A percentile compares a stretch with the other conserved stretches of the same genome.
Conservation (phyloP, 2,329 filamentous ascomycete species). For the Nigrograna mackinnonii region DNA sequence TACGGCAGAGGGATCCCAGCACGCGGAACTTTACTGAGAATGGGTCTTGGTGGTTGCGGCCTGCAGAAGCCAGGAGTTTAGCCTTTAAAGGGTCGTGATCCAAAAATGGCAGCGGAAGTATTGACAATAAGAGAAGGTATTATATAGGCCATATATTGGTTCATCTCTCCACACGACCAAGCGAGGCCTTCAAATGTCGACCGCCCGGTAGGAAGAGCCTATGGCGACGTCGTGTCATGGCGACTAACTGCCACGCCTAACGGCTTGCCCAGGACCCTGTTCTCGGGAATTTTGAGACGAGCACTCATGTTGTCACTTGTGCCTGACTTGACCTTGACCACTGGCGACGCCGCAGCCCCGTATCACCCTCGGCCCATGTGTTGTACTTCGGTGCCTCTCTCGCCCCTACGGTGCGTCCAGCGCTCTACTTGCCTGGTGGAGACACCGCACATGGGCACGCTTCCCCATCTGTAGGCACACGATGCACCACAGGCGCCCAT, state of each 20-base stretch:
- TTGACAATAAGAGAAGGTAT: conserved; percentile 39
- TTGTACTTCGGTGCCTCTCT: too few relatives aligned
- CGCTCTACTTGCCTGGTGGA: too few relatives aligned
- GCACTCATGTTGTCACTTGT: conserved; percentile 6
- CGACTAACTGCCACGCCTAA: conserved; percentile 9
- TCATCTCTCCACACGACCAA: conserved; percentile 34
- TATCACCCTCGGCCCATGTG: not conserved
- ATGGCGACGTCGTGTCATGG: conserved; percentile 14
- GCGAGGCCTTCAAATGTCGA: conserved; percentile 20
- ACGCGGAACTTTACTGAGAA: conserved; percentile 30
- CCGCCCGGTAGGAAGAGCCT: conserved; percentile 14
- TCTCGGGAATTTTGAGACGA: conserved; percentile 17
- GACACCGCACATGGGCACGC: too few relatives aligned
- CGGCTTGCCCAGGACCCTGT: conserved; percentile 19
- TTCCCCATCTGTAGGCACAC: conserved; percentile 1
- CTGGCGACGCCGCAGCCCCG: conserved; percentile 1
- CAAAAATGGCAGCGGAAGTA: conserved; percentile 39
- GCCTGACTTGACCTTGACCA: too few relatives aligned
- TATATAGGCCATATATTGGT: conserved; percentile 32
- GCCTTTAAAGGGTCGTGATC: conserved; percentile 25
- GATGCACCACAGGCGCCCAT: not conserved
- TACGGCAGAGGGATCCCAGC: conserved; percentile 14
- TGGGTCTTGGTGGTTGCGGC: conserved; percentile 14
- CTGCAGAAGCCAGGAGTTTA: conserved; percentile 28
- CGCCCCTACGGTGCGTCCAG: too few relatives aligned